Base-by-base conservation (phyloP, 2,329 filamentous ascomycete species). In the Cryphonectria radicalis region DNA sequence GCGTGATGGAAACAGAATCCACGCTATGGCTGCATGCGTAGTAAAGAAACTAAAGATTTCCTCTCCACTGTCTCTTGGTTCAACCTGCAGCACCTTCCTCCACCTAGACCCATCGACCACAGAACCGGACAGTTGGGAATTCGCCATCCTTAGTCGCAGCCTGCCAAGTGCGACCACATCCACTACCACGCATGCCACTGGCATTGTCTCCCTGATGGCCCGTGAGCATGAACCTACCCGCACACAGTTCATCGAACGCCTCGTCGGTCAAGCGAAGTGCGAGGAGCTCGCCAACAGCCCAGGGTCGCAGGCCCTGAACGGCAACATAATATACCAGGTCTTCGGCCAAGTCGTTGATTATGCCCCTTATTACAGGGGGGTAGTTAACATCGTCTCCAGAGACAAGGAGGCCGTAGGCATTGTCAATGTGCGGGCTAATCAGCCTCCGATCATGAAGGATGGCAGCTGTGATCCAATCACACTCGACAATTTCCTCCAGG, bases 241-340 rank as follows among this genome's bases (percentile, higher is more conserved):
- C 10, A 50, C 67, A 19, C 64, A 57, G n/a, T 40, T 67, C 25
- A 59, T 67, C 17, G 22, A 64, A 14, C 69, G 64, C 1, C 32
- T 67, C 50, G 53, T 66, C 50, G 35, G 32, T 22, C 59, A 37
- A 14, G 42, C 28, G 35, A 46, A 46, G 1, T n/a, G n/a, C 14
- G 63, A 46, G 1, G 63, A 50, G 25, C 63, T 65, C 0, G 25
- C 14, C 14, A 65, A 28, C 25, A 28, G 17, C 10, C 25, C 13
- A 7, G 59, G 14, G 13, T 32, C 17, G 17, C 59, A 62, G 4
- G 25, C 17, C 7, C 73, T 89, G 70, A 84, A 87, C 72, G 85
- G 86, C 28, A 86, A 84, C 4, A 57, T 67, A 53, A 60, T 74
- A 11, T 69, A 73, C 37, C 7, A 70, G 32, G 19, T 70, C 35